Evolutionary conservation across 352 stramenopile genomes (phyloP), one percentile per base, ranked within the genome.

Genomic region (Thraustochytrium sp.): DNA sequence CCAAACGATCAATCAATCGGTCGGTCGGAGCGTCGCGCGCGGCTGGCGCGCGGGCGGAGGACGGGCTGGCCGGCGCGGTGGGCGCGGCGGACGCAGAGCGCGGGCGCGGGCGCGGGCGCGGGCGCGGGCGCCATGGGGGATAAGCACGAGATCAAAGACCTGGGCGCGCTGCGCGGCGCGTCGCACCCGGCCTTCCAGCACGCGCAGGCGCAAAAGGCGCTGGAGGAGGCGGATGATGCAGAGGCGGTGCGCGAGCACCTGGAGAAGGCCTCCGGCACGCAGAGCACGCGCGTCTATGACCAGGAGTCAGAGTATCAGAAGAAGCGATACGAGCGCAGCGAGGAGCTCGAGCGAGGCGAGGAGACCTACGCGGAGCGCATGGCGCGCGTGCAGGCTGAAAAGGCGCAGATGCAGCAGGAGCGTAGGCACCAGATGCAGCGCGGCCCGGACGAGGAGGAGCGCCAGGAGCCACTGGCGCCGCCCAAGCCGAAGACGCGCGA

Each of bases 91-190:
- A n/a, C n/a, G n/a, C n/a, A n/a, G n/a, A n/a, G n/a, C n/a, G n/a
- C n/a, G n/a, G n/a, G n/a, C n/a, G n/a, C n/a, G n/a, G n/a, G n/a
- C n/a, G n/a, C n/a, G n/a, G n/a, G n/a, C n/a, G n/a, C n/a, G n/a
- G n/a, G n/a, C n/a, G n/a, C n/a, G n/a, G n/a, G n/a, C n/a, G n/a
- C n/a, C n/a, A n/a, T n/a, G n/a, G n/a, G n/a, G n/a, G 54, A 63
- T 21, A 21, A 63, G 5, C 34, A 80, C 53, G 68, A 80, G 51
- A 64, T 80, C 51, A 44, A 55, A 21, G 68, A 80, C 53, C 31
- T 61, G 5, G 26, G 5, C 13, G 53, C 31, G 46, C n/a, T 80
- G 42, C 34, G 53, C 13, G 68, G 68, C 37, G 44, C 68, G 4
- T 80, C 68, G 26, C 68, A 80, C 53, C 68, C 68, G 42, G 62